Conservation (phyloP, 129 eudicot genomes). For the sunflower (Helianthus annuus) region HanXRQr2.0-SUNRISE NC_035442.2:48089329-48089828, state of each 20-base stretch:
- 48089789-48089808: conserved; percentile 29
- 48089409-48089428: conserved; percentile 1
- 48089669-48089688: too few species aligned
- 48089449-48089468: conserved; percentile 55
- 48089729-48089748: too few species aligned
- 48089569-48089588: conserved; percentile 87
- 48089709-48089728: too few species aligned
- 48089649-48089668: too few species aligned
- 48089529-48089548: conserved; percentile 37
- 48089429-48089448: too few species aligned
- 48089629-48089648: too few species aligned
- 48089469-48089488: background rate
- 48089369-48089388: conserved; percentile 75
- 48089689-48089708: too few species aligned
- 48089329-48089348: conserved; percentile 19
- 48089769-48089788: conserved; percentile 48
- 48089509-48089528: conserved; percentile 42
- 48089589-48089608: conserved; percentile 94
- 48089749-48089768: too few species aligned
- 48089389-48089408: conserved; percentile 42
- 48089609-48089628: conserved; percentile 62
- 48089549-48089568: conserved; percentile 89
- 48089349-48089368: conserved; percentile 87
- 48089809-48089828: conserved; percentile 87
- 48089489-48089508: conserved; percentile 6